These are phyloP conservation scores for Erodium maritimum DNA, from an alignment of 345 rosid genomes.

Conservation along the genomic window DNA sequence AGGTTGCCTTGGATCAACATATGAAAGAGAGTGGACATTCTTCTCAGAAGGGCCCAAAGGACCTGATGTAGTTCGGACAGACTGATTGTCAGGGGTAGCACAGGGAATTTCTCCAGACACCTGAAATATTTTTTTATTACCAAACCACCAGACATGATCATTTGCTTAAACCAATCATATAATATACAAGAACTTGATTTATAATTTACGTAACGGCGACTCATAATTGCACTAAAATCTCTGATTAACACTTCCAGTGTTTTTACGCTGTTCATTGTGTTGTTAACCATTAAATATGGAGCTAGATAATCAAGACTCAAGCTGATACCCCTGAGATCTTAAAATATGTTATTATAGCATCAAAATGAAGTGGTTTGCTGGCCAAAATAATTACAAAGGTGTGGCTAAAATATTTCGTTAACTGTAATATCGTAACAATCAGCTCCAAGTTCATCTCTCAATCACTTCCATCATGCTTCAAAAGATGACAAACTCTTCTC, in stretches of 20 bases:
- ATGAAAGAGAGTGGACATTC: constrained; percentile 56
- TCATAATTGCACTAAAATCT: neutral
- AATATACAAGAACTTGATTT: neutral
- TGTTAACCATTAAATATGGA: neutral
- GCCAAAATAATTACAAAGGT: neutral
- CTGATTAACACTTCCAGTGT: neutral
- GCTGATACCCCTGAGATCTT: neutral
- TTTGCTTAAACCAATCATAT: no score
- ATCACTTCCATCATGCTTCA: neutral
- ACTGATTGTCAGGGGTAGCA: constrained; percentile 74
- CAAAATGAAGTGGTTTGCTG: neutral
- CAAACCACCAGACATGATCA: neutral
- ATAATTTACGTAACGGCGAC: neutral
- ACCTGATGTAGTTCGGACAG: constrained; percentile 95
- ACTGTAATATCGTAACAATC: neutral
- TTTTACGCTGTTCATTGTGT: neutral
- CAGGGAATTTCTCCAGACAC: constrained; percentile 95
- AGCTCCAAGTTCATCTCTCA: neutral
- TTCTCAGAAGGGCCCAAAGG: constrained; percentile 90
- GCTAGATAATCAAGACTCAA: neutral
- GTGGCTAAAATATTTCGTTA: neutral
- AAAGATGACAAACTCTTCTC: neutral
- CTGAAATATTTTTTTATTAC: constrained; percentile 20
- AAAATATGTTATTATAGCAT: neutral
- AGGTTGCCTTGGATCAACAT: constrained; percentile 92